A percentile compares a stretch with the other conserved stretches of the same genome.
phyloP scores from a whole-genome alignment of 1,284 basidiomycete genomes.

The Taiwanofungus camphoratus region DNA sequence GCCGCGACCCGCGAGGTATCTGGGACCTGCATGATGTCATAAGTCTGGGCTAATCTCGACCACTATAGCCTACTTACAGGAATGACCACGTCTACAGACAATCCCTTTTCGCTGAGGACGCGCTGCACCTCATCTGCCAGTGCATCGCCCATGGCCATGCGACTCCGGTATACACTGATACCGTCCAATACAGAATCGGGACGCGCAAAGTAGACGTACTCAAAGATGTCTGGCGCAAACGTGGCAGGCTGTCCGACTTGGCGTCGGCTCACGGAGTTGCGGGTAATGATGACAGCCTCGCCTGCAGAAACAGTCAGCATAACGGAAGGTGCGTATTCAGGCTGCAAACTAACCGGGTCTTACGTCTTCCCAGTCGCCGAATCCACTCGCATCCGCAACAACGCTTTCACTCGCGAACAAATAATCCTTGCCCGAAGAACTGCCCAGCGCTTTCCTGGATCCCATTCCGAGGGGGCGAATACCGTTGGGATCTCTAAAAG shows the following conservation, averaged over 20 bases:
- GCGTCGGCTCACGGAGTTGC: conserved; percentile 66
- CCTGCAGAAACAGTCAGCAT: conserved; percentile 37
- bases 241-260: conserved; percentile 64
- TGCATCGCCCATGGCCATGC: conserved; percentile 99
- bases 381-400: conserved; percentile 91
- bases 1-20: conserved; percentile 97
- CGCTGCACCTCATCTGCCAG: conserved; percentile 85
- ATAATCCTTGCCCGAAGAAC: conserved; percentile 69
- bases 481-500: conserved; percentile 98
- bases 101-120: conserved; percentile 63
- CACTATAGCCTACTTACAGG: conserved; percentile 54
- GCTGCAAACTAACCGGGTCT: conserved; percentile 62
- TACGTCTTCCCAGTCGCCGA: conserved; percentile 91
- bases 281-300: conserved; percentile 94
- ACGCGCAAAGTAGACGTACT: conserved; percentile 98
- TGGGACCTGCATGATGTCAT: conserved; percentile 55
- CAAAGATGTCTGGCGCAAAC: conserved; percentile 98
- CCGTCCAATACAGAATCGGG: conserved; percentile 98
- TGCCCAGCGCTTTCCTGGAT: conserved; percentile 42
- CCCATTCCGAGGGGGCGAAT: conserved; percentile 91
- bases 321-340: not conserved
- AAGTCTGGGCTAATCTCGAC: conserved; percentile 2
- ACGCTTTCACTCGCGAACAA: conserved; percentile 95
- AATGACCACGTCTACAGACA: conserved; percentile 92
- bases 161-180: conserved; percentile 93